Evolutionary conservation across 2,329 filamentous ascomycete genomes (phyloP).

Genomic region (Trichophyton schoenleinii): DNA sequence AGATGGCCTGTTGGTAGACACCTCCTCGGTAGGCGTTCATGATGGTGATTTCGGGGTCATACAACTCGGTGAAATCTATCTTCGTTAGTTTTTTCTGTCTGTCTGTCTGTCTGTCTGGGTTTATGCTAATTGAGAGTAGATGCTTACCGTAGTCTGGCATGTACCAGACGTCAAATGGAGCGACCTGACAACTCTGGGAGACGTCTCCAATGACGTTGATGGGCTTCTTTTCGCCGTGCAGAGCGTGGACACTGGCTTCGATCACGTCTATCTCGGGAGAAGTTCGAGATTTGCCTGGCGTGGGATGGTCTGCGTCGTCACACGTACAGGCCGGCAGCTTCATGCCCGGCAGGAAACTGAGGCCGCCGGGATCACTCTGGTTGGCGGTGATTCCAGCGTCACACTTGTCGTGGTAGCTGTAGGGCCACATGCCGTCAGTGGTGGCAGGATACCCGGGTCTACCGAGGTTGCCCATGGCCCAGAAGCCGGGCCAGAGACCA

Average conservation of each 20-base stretch:
- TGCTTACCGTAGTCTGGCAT: constrained; percentile 45
- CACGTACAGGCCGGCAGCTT: constrained; percentile 57
- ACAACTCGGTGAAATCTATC: constrained; percentile 51
- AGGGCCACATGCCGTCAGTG: constrained; percentile 62
- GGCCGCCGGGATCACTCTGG: constrained; percentile 54
- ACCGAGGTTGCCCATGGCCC: constrained; percentile 62
- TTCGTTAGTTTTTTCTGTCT: too few species aligned
- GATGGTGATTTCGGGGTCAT: constrained; percentile 44
- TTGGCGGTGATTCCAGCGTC: constrained; percentile 61
- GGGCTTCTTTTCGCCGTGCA: constrained; percentile 32
- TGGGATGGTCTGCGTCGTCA: constrained; percentile 51
- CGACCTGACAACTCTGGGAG: constrained; percentile 55
- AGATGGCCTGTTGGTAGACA: constrained; percentile 51
- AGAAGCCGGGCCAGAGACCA: constrained; percentile 65
- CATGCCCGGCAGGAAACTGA: constrained; percentile 58
- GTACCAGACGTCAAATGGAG: constrained; percentile 59
- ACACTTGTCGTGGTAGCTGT: constrained; percentile 56
- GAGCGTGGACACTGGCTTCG: constrained; percentile 49
- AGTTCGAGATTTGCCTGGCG: constrained; percentile 50
- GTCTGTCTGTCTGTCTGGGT: too few species aligned
- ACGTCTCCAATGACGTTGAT: constrained; percentile 46
- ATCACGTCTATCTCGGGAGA: constrained; percentile 61
- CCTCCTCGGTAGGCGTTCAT: constrained; percentile 52
- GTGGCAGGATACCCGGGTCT: constrained; percentile 57
- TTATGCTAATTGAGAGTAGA: neutral